These are phyloP conservation scores for Artomyces pyxidatus DNA, from an alignment of 768 basidiomycete genomes.

Conservation along the genomic window DNA sequence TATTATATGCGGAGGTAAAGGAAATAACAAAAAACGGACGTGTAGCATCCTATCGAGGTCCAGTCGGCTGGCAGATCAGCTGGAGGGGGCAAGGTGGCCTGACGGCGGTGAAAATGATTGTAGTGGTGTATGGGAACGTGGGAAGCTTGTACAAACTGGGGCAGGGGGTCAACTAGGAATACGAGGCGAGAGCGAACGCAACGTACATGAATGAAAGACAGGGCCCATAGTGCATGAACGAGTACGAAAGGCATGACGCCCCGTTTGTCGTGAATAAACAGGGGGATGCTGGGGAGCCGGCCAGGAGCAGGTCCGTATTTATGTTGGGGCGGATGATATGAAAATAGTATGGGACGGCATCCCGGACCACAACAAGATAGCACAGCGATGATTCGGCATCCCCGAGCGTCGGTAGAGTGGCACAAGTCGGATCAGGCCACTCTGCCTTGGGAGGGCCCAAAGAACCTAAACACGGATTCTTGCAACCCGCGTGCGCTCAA, in stretches of 20 bases:
- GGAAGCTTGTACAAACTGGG: not conserved
- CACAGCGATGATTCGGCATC: not conserved
- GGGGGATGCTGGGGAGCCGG: not conserved
- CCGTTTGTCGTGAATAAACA: not conserved
- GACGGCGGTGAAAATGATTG: not conserved
- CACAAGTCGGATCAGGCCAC: not conserved
- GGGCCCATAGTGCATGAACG: conserved; percentile 22
- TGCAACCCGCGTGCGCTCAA: no score
- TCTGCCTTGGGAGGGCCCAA: not conserved
- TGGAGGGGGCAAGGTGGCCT: conserved; percentile 31
- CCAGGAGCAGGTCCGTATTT: not conserved
- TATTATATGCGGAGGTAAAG: conserved; percentile 28
- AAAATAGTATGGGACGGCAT: no score
- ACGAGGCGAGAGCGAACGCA: conserved; percentile 4
- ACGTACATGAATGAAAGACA: conserved; percentile 34
- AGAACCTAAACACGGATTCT: no score
- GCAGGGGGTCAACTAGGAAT: not conserved
- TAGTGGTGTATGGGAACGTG: conserved; percentile 2
- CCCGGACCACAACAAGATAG: not conserved
- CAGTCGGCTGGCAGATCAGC: conserved; percentile 45
- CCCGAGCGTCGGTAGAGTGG: not conserved
- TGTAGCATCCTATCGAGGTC: conserved; percentile 54
- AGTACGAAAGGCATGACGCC: conserved; percentile 2
- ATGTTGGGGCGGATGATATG: no score
- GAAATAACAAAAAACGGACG: conserved; percentile 29